phyloP scores from a whole-genome alignment of 2,329 filamentous ascomycete species.

The Calonectria hongkongensis region DNA sequence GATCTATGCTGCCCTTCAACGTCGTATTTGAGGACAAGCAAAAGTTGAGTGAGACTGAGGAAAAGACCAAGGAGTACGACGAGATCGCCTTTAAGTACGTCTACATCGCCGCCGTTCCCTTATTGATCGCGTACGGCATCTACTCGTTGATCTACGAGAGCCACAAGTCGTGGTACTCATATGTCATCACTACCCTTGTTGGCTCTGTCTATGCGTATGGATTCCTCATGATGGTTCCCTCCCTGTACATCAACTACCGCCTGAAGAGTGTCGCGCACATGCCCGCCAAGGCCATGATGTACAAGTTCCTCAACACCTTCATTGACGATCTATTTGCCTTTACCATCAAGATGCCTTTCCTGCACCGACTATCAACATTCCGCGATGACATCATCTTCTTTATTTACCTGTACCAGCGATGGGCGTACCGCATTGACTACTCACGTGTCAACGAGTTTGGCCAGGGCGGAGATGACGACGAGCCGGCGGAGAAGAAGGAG shows the following conservation, averaged over 20 bases:
- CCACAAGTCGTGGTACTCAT: slow-evolving; percentile 99
- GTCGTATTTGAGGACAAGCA: slow-evolving; percentile 97
- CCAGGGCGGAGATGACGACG: slow-evolving; percentile 90
- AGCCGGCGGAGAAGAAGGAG: slow-evolving; percentile 55
- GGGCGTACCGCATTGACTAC: slow-evolving; percentile 94
- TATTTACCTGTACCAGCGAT: slow-evolving; percentile 95
- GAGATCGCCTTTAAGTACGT: slow-evolving; percentile 98
- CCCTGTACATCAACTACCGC: slow-evolving; percentile 98
- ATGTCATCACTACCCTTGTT: slow-evolving; percentile 94
- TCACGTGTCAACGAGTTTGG: slow-evolving; percentile 97
- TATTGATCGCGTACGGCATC: slow-evolving; percentile 90
- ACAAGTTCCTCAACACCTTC: slow-evolving; percentile 99
- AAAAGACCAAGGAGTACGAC: slow-evolving; percentile 99
- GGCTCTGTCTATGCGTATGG: slow-evolving; percentile 98
- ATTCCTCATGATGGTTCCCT: slow-evolving; percentile 99
- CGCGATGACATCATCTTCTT: slow-evolving; percentile 99
- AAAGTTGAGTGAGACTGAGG: slow-evolving; percentile 93
- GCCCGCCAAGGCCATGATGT: slow-evolving; percentile 96
- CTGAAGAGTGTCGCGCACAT: slow-evolving; percentile 97
- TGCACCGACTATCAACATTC: slow-evolving; percentile 93
- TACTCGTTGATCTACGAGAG: slow-evolving; percentile 95
- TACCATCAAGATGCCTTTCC: slow-evolving; percentile 98
- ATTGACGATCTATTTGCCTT: slow-evolving; percentile 99
- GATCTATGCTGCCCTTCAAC: slow-evolving; percentile 84
- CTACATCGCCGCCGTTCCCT: slow-evolving; percentile 91